These are phyloP conservation scores for Agaricales sp. DNA, from an alignment of 1,284 basidiomycete genomes.

Conservation along the genomic window DNA sequence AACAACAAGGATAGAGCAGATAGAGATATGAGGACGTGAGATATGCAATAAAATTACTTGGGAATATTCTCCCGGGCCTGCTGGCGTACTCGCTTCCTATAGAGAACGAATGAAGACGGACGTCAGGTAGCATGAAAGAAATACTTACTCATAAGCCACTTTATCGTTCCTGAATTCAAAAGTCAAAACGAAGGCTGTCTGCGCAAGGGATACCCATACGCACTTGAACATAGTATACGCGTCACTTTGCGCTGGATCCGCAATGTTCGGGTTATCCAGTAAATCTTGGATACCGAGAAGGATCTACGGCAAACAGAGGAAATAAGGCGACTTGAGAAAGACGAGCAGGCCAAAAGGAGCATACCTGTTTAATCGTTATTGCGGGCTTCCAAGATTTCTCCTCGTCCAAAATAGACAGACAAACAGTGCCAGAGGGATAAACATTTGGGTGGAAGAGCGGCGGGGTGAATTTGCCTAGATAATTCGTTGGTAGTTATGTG, in stretches of 20 bases:
- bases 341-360: conserved; percentile 11
- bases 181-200: not conserved
- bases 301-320: conserved; percentile 48
- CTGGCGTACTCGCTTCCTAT: conserved; percentile 62
- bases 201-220: conserved; percentile 19
- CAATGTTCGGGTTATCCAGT: conserved; percentile 88
- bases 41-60: conserved; percentile 47
- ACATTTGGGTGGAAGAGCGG: conserved; percentile 98
- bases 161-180: conserved; percentile 68
- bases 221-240: conserved; percentile 98
- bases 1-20: conserved; percentile 10
- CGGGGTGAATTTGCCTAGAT: conserved; percentile 89
- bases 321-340: conserved; percentile 2
- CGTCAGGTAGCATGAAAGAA: conserved; percentile 1
- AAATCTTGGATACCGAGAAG: conserved; percentile 93
- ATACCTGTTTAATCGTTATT: conserved; percentile 96
- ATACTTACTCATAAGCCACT: conserved; percentile 73
- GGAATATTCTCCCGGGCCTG: conserved; percentile 83
- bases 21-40: conserved; percentile 5
- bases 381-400: conserved; percentile 99
- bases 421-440: conserved; percentile 97
- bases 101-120: conserved; percentile 7
- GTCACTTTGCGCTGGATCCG: conserved; percentile 93
- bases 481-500: too few species aligned
- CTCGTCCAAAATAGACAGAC: conserved; percentile 95